Percentiles rank a stretch among this genome's conserved stretches.
These are phyloP conservation scores for Rugonectria rugulosa DNA, from an alignment of 2,329 filamentous ascomycete genomes.

Conservation along the genomic window DNA sequence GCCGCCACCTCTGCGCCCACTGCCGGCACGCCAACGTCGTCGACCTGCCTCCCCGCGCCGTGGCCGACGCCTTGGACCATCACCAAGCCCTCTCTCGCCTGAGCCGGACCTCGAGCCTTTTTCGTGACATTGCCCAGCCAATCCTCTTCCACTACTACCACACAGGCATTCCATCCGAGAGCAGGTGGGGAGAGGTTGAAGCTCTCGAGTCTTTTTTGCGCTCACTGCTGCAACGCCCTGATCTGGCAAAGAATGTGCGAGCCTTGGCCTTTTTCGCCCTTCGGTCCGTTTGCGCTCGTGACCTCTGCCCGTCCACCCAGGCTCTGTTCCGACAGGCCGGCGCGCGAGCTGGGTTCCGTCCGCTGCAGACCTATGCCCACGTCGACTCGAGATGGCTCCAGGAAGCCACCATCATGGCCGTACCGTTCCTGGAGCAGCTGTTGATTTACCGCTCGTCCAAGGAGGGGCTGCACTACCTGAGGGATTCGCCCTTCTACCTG, in stretches of 20 bases:
- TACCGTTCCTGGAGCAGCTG: conserved; percentile 36
- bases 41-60: conserved; percentile 34
- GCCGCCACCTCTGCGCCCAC: conserved; percentile 36
- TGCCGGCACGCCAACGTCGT: conserved; percentile 37
- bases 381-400: conserved; percentile 40
- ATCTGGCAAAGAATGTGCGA: conserved; percentile 35
- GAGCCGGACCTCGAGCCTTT: conserved; percentile 36
- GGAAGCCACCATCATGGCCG: conserved; percentile 39
- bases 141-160: conserved; percentile 38
- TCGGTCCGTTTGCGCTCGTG: conserved; percentile 18
- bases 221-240: conserved; percentile 34
- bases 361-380: conserved; percentile 32
- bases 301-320: conserved; percentile 29
- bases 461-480: conserved; percentile 36
- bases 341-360: conserved; percentile 35
- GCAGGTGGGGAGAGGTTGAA: conserved; percentile 22
- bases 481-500: conserved; percentile 37
- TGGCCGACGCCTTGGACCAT: conserved; percentile 31
- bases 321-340: conserved; percentile 38
- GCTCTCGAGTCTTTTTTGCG: conserved; percentile 33
- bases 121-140: conserved; percentile 32
- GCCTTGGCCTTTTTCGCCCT: conserved; percentile 37
- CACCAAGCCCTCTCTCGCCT: conserved; percentile 38
- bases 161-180: conserved; percentile 26
- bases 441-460: conserved; percentile 39